Percentiles rank a stretch among this genome's conserved stretches.
These are phyloP conservation scores for Pichia sp. DNA, from an alignment of 1,139 yeast species.

Conservation along the genomic window DNA sequence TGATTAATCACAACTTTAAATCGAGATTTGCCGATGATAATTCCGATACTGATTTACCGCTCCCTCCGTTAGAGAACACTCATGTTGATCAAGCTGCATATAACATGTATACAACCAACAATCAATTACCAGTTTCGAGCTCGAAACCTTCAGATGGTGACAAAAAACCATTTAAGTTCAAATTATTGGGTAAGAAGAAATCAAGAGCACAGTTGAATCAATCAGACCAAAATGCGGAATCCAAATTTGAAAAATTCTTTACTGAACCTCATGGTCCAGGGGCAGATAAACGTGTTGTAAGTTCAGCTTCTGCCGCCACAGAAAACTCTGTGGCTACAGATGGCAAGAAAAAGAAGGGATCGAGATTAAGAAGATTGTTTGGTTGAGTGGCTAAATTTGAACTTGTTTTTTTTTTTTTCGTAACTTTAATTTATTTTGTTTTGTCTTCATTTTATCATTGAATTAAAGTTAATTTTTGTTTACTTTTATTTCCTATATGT, in stretches of 20 bases:
- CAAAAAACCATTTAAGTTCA: slow-evolving; percentile 6
- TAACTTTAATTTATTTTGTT: too few relatives aligned
- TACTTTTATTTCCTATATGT: background rate
- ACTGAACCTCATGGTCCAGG: slow-evolving; percentile 16
- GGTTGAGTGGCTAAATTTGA: background rate
- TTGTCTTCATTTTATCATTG: too few relatives aligned
- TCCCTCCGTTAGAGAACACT: slow-evolving; percentile 11
- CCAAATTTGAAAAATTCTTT: slow-evolving; percentile 17
- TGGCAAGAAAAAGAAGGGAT: slow-evolving; percentile 34
- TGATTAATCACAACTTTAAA: slow-evolving; percentile 16
- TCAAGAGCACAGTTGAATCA: background rate
- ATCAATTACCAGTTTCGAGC: background rate
- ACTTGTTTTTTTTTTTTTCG: background rate
- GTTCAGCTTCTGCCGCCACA: slow-evolving; percentile 10
- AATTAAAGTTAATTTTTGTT: background rate
- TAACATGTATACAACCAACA: background rate
- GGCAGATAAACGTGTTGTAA: slow-evolving; percentile 8
- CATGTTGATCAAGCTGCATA: slow-evolving; percentile 4
- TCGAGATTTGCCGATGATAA: slow-evolving; percentile 56
- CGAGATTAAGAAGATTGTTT: background rate
- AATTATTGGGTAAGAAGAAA: slow-evolving; percentile 1
- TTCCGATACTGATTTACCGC: slow-evolving; percentile 31
- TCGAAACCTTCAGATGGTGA: background rate
- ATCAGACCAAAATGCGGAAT: too few relatives aligned
- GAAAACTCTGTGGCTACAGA: slow-evolving; percentile 5